A percentile compares a stretch with the other conserved stretches of the same genome.
Conservation (phyloP, 768 basidiomycete species). For the Mycena olivaceomarginata region DNA sequence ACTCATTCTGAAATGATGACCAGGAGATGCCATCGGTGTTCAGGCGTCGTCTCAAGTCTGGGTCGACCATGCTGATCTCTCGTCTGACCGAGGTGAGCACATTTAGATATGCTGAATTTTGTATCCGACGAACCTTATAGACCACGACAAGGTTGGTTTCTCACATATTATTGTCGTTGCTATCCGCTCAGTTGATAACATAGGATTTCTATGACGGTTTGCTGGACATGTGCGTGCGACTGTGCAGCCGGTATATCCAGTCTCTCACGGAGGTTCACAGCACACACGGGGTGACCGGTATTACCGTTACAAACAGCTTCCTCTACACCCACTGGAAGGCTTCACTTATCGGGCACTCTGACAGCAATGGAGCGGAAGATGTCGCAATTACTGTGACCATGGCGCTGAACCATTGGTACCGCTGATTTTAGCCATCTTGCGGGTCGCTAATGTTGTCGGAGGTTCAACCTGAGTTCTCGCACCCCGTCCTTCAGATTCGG, state of each 20-base stretch:
- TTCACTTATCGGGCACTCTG: conserved; percentile 65
- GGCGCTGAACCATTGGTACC: conserved; percentile 62
- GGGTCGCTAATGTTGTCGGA: not conserved
- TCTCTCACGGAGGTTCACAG: conserved; percentile 61
- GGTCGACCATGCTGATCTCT: conserved; percentile 67
- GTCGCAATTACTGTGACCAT: conserved; percentile 47
- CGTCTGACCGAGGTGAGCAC: conserved; percentile 56
- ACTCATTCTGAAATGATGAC: not conserved
- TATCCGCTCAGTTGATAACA: not conserved
- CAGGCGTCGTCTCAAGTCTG: conserved; percentile 64
- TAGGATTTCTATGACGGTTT: conserved; percentile 31
- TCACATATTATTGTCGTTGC: not conserved
- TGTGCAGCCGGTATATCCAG: not conserved
- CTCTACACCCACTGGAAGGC: conserved; percentile 68
- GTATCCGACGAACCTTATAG: conserved; percentile 23
- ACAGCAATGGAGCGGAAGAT: conserved; percentile 60
- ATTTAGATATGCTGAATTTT: not conserved
- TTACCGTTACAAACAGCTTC: conserved; percentile 63
- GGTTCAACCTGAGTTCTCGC: conserved; percentile 62
- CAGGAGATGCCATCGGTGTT: conserved; percentile 63
- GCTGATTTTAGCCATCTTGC: not conserved
- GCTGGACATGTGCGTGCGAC: conserved; percentile 6
- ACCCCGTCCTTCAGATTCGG: conserved; percentile 68
- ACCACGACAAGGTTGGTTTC: conserved; percentile 61
- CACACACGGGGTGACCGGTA: conserved; percentile 64